Base-by-base conservation (phyloP, 2,329 filamentous ascomycete genomes). In the Penicillium sp. region DNA sequence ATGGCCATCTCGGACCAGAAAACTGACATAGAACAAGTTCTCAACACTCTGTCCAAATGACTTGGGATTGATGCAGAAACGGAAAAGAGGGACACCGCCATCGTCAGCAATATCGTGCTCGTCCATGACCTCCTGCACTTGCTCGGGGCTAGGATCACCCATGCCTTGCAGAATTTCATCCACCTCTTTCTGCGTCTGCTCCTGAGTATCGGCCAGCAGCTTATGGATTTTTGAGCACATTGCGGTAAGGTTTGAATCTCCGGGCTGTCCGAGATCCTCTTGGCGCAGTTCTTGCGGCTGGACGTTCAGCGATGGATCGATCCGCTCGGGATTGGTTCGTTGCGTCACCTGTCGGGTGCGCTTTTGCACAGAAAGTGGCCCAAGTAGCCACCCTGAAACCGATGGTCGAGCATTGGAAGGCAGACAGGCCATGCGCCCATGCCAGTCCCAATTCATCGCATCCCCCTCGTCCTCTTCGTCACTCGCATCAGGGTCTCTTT, bases 31-130 rank as follows among this genome's bases (percentile, higher is more conserved):
- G 64, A 98, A 98, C 54, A 98, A 72, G 54, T 98, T 98, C 61
- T 98, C 92, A 5, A 98, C 81, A 0, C 88, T 95, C 64, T 98
- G 92, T 0, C 86, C 86, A 55, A 96, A 98, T 0, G 87, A 94
- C 26, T 70, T 70, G 0, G 92, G 92, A 52, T 98, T 95, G 47
- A 96, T 76, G 27, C 88, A 85, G 51, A 95, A 96, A 35, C 84
- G 80, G 61, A 95, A 83, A 9, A 95, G 66, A 33, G 85, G 79
- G 3, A 95, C 76, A 11, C 85, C 85, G 1, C 80, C 81, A 2
- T 80, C 79, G 12, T 74, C 71, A 9, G 79, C 75, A 10, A 95
- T 68, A 2, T 80, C 76, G 52, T 84, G 67, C 37, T 76, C 71
- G 25, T 77, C 74, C 72, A 88, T 81, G 6, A 85, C 66, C 7